Base-by-base conservation (phyloP, 2,329 filamentous ascomycete species). In the Boeremia lycopersici region DNA sequence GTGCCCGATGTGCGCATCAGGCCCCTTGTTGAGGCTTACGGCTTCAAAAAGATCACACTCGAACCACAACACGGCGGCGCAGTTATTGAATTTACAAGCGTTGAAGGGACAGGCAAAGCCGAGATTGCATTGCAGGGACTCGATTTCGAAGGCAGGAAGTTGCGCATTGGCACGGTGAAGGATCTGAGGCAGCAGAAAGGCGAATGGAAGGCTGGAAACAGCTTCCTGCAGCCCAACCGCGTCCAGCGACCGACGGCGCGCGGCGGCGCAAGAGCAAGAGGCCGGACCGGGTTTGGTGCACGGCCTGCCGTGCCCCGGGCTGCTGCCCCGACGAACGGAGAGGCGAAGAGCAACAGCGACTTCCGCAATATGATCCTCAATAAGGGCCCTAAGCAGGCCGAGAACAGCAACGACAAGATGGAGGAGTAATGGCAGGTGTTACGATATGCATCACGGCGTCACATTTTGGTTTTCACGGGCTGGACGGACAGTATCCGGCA, bases 1-100 rank as follows among this genome's bases (percentile, higher is more conserved):
- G 86, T 98, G 67, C 97, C 96, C 61, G 91, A 96, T 67, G 86
- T 89, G 1, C 90, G 93, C 28, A 85, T 99, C 49, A 85, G 85
- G 39, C 82, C 86, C 0, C 78, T 96, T 2, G 86, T 89, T 8
- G 88, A 91, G 63, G 82, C 86, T 1, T 82, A 87, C 39, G 92
- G 91, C 0, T 81, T 97, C 23, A 81, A 87, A 60, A 93, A 93
- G 73, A 81, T 98, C 4, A 82, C 89, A 11, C 81, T 97, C 10
- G 87, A 91, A 40, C 91, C 92, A 1, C 85, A 91, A 56, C 90
- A 96, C 59, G 87, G 88, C 53, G 93, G 92, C 11, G 95, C 93
- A 5, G 89, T 93, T 49, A 82, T 98, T 33, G 95, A 98, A 70
- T 97, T 90, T 67, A 78, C 79, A 2, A 86, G 90, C 45, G 81